Base-by-base conservation (phyloP, 2,329 filamentous ascomycete species). In the Nemania sp. region DNA sequence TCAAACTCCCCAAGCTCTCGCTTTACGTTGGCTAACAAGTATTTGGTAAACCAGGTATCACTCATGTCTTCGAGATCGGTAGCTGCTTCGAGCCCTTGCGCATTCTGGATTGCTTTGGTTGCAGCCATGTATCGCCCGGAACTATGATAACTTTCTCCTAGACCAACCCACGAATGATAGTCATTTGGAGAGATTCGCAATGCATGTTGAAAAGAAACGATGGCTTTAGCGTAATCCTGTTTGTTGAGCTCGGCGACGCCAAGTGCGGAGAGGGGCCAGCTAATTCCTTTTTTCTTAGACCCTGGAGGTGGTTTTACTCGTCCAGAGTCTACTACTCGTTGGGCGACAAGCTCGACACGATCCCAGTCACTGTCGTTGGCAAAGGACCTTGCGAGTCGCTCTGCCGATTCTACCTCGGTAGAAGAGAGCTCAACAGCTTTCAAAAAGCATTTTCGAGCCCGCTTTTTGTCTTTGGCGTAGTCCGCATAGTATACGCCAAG, bases 131-230 rank as follows among this genome's bases (percentile, higher is more conserved):
- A 96, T 64, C 94, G 85, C 10, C 95, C 94, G 15, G 93, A 96
- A 68, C 91, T 95, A 73, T 97, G 90, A 71, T 99, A 99, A 71
- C 92, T 96, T 77, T 99, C 95, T n/a, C 94, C 95, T 1, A 99
- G 82, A 1, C 95, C 95, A 21, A 99, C 90, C 87, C 94, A 99
- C 0, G 91, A 96, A 76, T 99, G 90, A 71, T 98, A 98, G 74
- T 98, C 92, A 43, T 88, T 81, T 0, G 93, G 92, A 1, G 87
- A 86, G 49, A 97, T 90, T 54, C 94, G 84, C 35, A 99, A 80
- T 11, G 95, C 93, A 1, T 91, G 87, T 71, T 98, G 90, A 74
- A 98, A 99, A 0, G 92, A 96, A 9, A 94, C 88, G 55, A 98
- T 92, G 37, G 92, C 92, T 72, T 91, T 90, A 67, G 88, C 81